Percentiles rank a stretch among this genome's conserved stretches.
Conservation (phyloP, 2,329 filamentous ascomycete species). For the Epichloe scottii region DNA sequence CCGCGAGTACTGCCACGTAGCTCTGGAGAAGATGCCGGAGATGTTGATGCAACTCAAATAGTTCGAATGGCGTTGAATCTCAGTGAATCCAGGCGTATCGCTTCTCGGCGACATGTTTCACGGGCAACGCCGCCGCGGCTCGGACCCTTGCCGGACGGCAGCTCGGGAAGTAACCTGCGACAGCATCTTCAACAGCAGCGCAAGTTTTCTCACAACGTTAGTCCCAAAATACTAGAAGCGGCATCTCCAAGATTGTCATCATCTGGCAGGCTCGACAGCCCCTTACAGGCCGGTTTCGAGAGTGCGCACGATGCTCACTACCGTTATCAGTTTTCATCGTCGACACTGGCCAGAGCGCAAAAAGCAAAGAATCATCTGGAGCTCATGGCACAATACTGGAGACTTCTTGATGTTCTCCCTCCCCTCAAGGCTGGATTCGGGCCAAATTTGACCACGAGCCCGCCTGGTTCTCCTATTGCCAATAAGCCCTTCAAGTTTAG, state of each 20-base stretch:
- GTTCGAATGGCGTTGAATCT: conserved; percentile 85
- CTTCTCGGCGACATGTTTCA: conserved; percentile 42
- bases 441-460: conserved; percentile 27
- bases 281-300: conserved; percentile 37
- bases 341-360: conserved; percentile 69
- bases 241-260: conserved; percentile 27
- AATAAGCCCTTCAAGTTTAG: conserved; percentile 18
- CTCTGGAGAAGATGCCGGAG: conserved; percentile 24
- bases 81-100: conserved; percentile 65
- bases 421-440: conserved; percentile 45
- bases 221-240: conserved; percentile 39
- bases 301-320: conserved; percentile 30
- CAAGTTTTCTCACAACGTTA: conserved; percentile 46
- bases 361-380: conserved; percentile 80
- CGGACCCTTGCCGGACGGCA: conserved; percentile 38
- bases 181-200: conserved; percentile 64
- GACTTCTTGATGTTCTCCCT: conserved; percentile 66
- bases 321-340: conserved; percentile 59
- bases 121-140: conserved; percentile 38
- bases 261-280: conserved; percentile 29
- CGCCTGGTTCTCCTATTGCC: conserved; percentile 27
- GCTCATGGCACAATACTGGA: conserved; percentile 71
- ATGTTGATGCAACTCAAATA: conserved; percentile 76
- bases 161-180: conserved; percentile 45
- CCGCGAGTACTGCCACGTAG: background rate